Base-by-base conservation (phyloP, 192 early-diverging fungal species). In the Dimargaris xerosporica region DNA sequence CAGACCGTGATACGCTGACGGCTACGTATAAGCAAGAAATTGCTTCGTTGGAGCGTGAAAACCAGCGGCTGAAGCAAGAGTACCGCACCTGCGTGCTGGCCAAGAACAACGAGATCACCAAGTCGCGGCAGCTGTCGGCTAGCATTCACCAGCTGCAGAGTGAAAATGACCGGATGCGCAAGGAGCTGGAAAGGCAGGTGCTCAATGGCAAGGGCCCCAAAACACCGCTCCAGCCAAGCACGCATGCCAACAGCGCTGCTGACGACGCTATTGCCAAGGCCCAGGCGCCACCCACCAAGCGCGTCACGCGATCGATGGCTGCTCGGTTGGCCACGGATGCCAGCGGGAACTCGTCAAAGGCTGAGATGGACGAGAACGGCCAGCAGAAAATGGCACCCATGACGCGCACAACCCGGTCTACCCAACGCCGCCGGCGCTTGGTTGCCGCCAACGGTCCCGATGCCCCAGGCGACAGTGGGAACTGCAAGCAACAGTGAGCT, bases 1-100 rank as follows among this genome's bases (percentile, higher is more conserved):
- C 16, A 54, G 52, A 29, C 53, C 55, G 11, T 23, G 23, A 50
- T 53, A 39, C 62, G 63, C 54, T 45, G 62, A 64, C 53, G 54
- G 29, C 12, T n/a, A 48, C 26, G 23, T 64, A 26, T 51, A 56
- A 64, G 58, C 59, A 39, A 30, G 56, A 26, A 4, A 55, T 65
- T 46, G 44, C 42, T n/a, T 43, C 25, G 39, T 43, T 65, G 23
- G 31, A 46, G 28, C 44, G 34, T 12, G 52, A 65, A 41, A 65
- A 46, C 21, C 44, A 53, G 9, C 44, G 54, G 5, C 30, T 65
- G 46, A 16, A 56, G 54, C 44, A 30, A 34, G 54, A 65, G n/a
- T 65, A 31, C 44, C 44, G 56, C 19, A 61, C 47, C 29, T 13
- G 23, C 10, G 29, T 60, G 41, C 9, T 44, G n/a, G 42, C 58